Evolutionary conservation across 2,329 filamentous ascomycete species (phyloP).

Genomic region (Tolypocladium ovalisporum): DNA sequence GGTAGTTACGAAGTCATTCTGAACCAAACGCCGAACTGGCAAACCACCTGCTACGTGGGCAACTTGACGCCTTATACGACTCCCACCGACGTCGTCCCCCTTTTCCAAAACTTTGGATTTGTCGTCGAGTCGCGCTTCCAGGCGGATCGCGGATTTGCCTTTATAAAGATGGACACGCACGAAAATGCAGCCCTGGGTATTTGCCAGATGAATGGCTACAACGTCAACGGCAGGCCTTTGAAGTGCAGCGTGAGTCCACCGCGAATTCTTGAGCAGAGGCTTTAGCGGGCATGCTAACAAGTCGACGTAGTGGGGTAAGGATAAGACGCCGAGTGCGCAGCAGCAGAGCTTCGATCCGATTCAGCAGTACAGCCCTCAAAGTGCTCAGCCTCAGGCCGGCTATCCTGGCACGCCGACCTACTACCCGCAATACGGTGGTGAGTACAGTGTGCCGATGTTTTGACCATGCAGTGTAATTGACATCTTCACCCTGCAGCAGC

Average conservation of each 20-base stretch:
- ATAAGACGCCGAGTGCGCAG: conserved; percentile 71
- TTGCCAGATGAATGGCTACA: conserved; percentile 94
- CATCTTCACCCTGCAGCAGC: conserved; percentile 16
- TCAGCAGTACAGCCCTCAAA: conserved; percentile 60
- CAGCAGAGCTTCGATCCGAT: conserved; percentile 64
- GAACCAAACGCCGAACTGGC: conserved; percentile 90
- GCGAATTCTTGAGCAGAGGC: neutral
- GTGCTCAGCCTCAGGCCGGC: conserved; percentile 55
- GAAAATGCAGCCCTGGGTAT: conserved; percentile 98
- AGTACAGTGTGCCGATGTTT: conserved; percentile 19
- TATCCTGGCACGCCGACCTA: conserved; percentile 76
- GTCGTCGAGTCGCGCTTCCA: conserved; percentile 97
- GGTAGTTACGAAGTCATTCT: conserved; percentile 98
- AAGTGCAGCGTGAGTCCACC: conserved; percentile 86
- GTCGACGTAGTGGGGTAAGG: conserved; percentile 81
- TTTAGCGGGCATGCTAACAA: conserved; percentile 15
- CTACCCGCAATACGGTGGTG: conserved; percentile 90
- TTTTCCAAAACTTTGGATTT: conserved; percentile 98
- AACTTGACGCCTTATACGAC: conserved; percentile 97
- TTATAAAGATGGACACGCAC: conserved; percentile 98
- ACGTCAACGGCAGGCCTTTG: conserved; percentile 89
- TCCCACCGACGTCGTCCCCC: conserved; percentile 88
- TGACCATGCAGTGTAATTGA: conserved; percentile 14
- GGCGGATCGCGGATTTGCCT: conserved; percentile 93
- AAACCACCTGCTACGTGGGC: conserved; percentile 96